Base-by-base conservation (phyloP, 768 basidiomycete genomes). In the Naganishia antarctica region DNA sequence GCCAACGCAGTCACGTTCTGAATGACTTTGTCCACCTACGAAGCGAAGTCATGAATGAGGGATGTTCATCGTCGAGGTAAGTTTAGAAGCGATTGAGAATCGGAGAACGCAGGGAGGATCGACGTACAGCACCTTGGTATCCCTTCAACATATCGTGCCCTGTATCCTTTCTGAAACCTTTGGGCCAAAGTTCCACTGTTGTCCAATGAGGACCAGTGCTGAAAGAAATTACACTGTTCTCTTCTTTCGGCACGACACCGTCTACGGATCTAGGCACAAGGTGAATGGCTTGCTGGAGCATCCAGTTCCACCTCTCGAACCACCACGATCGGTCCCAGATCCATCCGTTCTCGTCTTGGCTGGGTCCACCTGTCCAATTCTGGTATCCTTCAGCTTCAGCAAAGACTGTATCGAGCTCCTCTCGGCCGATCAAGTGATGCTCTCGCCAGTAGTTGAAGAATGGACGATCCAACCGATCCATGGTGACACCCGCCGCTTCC, bases 121-220 rank as follows among this genome's bases (percentile, higher is more conserved):
- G 16, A 40, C 37, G 7, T 40, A 40, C 37, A 40, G 37, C 37
- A 40, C 37, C 37, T 16, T 16, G 7, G 37, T 40, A 40, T 8
- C 37, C 37, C 37, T 40, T 40, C 8, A 8, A 40, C 37, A 40
- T 7, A 40, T 40, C 37, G 8, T 40, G 8, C 37, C 8, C 16
- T 16, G 37, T 40, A 40, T 40, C 37, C 37, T 7, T 40, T 16
- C 37, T n/a, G n/a, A n/a, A n/a, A n/a, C n/a, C n/a, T n/a, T n/a
- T n/a, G n/a, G 50, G 50, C 50, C 50, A 34, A 13, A 51, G 32
- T 23, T 51, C 50, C n/a, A n/a, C n/a, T 4, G 31, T 31, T 23
- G 46, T 63, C 61, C 61, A 63, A 63, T 63, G 61, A n/a, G 61
- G 61, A 21, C 61, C 61, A 4, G 29, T 28, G 13, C 34, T 40